Conservation (phyloP, 306 rosid species). For the Fragaria iinumae region DNA sequence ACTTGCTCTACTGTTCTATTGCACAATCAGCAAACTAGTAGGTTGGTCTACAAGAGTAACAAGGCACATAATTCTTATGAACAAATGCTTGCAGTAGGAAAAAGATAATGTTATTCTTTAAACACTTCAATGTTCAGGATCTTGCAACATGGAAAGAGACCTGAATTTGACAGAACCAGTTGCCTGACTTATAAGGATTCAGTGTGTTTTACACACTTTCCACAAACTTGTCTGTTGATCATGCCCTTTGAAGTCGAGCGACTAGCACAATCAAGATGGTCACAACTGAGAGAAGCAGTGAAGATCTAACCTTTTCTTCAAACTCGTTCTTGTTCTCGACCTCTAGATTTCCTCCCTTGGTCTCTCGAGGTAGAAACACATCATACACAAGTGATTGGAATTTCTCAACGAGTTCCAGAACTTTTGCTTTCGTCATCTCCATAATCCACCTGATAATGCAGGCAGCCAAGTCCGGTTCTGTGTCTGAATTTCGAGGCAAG, state of each 20-base stretch:
- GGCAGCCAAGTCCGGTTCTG: conserved; percentile 31
- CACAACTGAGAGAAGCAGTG: conserved; percentile 50
- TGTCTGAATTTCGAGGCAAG: conserved; percentile 8
- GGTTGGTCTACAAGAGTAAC: background rate
- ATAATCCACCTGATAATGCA: conserved; percentile 41
- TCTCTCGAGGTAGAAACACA: conserved; percentile 32
- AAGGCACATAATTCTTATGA: background rate
- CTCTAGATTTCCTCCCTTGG: conserved; percentile 11
- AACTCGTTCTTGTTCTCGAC: conserved; percentile 21
- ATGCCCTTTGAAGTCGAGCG: conserved; percentile 32
- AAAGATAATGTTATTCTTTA: background rate
- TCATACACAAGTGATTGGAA: conserved; percentile 47
- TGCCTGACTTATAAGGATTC: background rate
- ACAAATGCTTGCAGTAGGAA: background rate
- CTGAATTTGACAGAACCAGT: background rate
- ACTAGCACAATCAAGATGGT: conserved; percentile 47
- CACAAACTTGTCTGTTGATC: conserved; percentile 6
- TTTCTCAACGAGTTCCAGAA: conserved; percentile 46
- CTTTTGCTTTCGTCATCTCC: conserved; percentile 41
- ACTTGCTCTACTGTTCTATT: background rate
- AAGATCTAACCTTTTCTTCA: conserved; percentile 51
- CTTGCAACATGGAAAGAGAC: background rate
- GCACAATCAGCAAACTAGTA: background rate
- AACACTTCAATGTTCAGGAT: background rate
- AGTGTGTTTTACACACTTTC: background rate